Conservation (phyloP, 2,329 filamentous ascomycete species). For the Basipetospora sp. region DNA sequence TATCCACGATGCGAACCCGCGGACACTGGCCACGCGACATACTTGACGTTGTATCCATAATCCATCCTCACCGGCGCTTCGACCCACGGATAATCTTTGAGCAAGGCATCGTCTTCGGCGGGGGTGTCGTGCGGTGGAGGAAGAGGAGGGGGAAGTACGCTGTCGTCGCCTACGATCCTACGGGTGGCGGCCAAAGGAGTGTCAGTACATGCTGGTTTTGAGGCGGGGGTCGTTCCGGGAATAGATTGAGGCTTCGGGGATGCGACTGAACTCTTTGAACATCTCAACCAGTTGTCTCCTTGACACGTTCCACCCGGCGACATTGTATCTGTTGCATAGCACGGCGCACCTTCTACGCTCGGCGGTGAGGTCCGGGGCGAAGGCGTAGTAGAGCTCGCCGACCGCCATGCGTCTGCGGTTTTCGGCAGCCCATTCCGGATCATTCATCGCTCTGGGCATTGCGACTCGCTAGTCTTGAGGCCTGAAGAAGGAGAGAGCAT, state of each 20-base stretch:
- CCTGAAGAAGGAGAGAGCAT: too few species aligned
- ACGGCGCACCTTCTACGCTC: conserved; percentile 47
- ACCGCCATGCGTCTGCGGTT: conserved; percentile 43
- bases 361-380: conserved; percentile 51
- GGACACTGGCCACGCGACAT: too few species aligned
- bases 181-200: too few species aligned
- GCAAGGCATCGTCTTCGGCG: conserved; percentile 45
- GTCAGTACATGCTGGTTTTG: too few species aligned
- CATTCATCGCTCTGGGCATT: background rate
- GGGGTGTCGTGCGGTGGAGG: conserved; percentile 32
- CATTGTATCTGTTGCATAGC: conserved; percentile 51
- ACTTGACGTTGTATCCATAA: conserved; percentile 62
- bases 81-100: conserved; percentile 53
- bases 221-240: too few species aligned
- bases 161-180: conserved; percentile 46
- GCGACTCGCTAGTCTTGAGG: too few species aligned
- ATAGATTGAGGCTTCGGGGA: background rate
- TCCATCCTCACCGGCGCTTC: conserved; percentile 57
- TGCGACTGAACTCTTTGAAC: conserved; percentile 48
- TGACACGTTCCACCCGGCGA: conserved; percentile 36
- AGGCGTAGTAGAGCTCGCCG: conserved; percentile 62
- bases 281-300: conserved; percentile 50
- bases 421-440: conserved; percentile 15
- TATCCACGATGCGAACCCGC: too few species aligned
- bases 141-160: conserved; percentile 45